Conservation (phyloP, 1,139 yeast genomes). For the Tardiomyces digboiensis region DNA sequence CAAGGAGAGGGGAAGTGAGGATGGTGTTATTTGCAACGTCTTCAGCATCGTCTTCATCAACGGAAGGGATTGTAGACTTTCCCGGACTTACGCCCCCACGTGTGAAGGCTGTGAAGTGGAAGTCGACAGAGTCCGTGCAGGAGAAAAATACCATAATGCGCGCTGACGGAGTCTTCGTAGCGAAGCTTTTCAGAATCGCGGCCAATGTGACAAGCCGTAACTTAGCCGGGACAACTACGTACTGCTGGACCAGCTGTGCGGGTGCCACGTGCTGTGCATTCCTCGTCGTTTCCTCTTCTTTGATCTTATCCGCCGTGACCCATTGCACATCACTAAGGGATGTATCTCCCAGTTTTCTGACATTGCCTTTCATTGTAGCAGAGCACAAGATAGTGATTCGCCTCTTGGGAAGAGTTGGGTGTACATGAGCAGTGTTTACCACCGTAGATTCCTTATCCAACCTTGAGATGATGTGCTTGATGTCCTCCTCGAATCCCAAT, state of each 20-base stretch:
- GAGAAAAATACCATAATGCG: slow-evolving; percentile 83
- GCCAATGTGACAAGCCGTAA: slow-evolving; percentile 74
- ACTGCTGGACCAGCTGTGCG: slow-evolving; percentile 76
- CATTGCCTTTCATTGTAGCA: slow-evolving; percentile 83
- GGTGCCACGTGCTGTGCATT: slow-evolving; percentile 49
- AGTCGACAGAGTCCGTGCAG: slow-evolving; percentile 92
- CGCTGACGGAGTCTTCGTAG: slow-evolving; percentile 27
- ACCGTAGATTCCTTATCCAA: slow-evolving; percentile 40
- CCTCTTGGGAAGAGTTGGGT: slow-evolving; percentile 53
- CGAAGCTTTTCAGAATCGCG: slow-evolving; percentile 47
- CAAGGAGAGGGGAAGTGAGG: slow-evolving; percentile 1
- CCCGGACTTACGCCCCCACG: slow-evolving; percentile 21
- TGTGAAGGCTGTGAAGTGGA: slow-evolving; percentile 71
- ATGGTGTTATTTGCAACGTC: slow-evolving; percentile 16
- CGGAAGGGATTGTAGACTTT: slow-evolving; percentile 16
- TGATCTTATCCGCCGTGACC: slow-evolving; percentile 30
- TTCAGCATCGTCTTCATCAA: slow-evolving; percentile 21
- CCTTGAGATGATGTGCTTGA: slow-evolving; percentile 55
- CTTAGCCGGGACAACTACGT: slow-evolving; percentile 83
- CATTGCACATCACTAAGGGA: slow-evolving; percentile 64
- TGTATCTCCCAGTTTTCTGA: slow-evolving; percentile 68
- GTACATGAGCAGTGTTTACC: slow-evolving; percentile 25
- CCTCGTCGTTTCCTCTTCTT: slow-evolving; percentile 9
- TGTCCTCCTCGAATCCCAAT: slow-evolving; percentile 90
- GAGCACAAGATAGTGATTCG: slow-evolving; percentile 83